Conservation (phyloP, 225 moss, liverwort and hornwort genomes). For the Lunularia cruciata region DNA sequence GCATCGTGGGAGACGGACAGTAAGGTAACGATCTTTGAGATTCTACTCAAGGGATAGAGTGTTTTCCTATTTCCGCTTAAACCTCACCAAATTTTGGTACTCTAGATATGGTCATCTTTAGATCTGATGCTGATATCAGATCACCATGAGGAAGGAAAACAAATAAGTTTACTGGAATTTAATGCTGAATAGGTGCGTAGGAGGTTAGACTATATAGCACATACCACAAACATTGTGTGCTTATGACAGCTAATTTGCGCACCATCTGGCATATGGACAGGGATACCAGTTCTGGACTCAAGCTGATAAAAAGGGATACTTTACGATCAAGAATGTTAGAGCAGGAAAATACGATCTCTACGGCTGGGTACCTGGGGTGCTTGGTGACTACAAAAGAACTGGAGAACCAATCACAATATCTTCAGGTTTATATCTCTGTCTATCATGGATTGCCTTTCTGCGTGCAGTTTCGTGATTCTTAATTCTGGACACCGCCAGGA, state of each 20-base stretch:
- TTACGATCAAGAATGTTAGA: slow-evolving; percentile 37
- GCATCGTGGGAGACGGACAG: slow-evolving; percentile 92
- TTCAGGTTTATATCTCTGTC: slow-evolving; percentile 26
- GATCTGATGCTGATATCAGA: too few relatives aligned
- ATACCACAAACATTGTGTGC: too few relatives aligned
- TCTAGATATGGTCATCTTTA: too few relatives aligned
- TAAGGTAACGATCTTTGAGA: slow-evolving; percentile 49
- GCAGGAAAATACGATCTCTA: slow-evolving; percentile 50
- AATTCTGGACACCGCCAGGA: too few relatives aligned
- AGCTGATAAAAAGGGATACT: slow-evolving; percentile 43
- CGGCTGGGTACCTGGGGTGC: slow-evolving; percentile 52
- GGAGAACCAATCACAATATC: slow-evolving; percentile 42
- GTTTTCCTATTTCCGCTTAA: too few relatives aligned
- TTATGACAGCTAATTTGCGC: too few relatives aligned
- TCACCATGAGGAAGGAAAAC: too few relatives aligned
- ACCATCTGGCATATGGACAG: slow-evolving; percentile 13
- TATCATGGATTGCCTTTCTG: not conserved
- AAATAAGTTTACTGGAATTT: too few relatives aligned
- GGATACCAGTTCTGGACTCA: slow-evolving; percentile 71
- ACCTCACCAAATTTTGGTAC: too few relatives aligned
- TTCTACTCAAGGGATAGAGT: not conserved
- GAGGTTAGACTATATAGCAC: too few relatives aligned
- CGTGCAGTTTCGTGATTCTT: not conserved
- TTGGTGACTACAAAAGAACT: slow-evolving; percentile 51
- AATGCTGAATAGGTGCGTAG: too few relatives aligned